These are phyloP conservation scores for Aspergillus haitiensis DNA, from an alignment of 495 filamentous ascomycete species.

Conservation along the genomic window DNA sequence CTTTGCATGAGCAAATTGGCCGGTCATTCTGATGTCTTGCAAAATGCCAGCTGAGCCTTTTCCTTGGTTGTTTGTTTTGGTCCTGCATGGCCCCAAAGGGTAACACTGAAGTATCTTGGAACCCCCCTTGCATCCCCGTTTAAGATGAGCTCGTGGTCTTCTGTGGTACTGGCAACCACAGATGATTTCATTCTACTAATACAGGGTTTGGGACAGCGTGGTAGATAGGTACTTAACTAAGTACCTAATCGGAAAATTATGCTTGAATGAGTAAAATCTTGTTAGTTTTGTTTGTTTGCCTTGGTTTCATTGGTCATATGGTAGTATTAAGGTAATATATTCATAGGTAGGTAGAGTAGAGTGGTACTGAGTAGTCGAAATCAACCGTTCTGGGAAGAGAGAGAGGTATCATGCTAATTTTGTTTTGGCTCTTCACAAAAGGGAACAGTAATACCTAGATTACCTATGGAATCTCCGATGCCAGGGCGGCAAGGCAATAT, in stretches of 20 bases:
- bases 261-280: neutral
- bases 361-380: too few species aligned
- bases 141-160: slow-evolving; percentile 25
- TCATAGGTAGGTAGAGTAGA: too few species aligned
- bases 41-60: neutral
- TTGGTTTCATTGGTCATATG: neutral
- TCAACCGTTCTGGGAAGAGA: neutral
- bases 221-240: neutral
- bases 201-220: neutral
- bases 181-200: slow-evolving; percentile 8
- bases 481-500: slow-evolving; percentile 6
- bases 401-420: neutral
- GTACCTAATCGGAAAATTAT: slow-evolving; percentile 10
- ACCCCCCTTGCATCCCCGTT: slow-evolving; percentile 26
- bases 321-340: neutral
- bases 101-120: slow-evolving; percentile 15
- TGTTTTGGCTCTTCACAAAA: neutral
- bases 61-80: slow-evolving; percentile 20
- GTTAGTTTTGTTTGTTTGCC: neutral
- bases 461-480: slow-evolving; percentile 13
- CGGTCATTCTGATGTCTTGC: neutral
- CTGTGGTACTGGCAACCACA: neutral
- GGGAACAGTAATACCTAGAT: neutral
- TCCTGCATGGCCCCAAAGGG: slow-evolving; percentile 25
- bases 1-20: too few species aligned